A percentile compares a stretch with the other conserved stretches of the same genome.
phyloP scores from a whole-genome alignment of 148 eudicot genomes.

The Rhododendron williamsianum region DNA sequence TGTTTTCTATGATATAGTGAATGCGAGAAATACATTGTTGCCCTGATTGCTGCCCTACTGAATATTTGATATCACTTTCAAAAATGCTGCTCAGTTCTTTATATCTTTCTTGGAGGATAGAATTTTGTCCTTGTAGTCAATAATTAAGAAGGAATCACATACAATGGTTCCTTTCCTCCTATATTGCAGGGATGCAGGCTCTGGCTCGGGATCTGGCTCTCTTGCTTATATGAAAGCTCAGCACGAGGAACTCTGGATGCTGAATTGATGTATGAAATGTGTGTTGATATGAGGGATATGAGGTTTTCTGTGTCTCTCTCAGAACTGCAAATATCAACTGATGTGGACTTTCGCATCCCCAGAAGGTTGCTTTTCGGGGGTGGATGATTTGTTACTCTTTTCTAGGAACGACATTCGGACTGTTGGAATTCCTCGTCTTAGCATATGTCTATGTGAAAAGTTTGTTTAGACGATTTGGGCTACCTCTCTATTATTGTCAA shows the following conservation, averaged over 20 bases:
- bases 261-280: neutral
- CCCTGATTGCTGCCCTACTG: neutral
- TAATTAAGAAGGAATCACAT: neutral
- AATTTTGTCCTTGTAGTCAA: neutral
- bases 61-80: neutral
- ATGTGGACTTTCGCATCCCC: neutral
- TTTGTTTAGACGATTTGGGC: neutral
- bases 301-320: neutral
- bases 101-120: neutral
- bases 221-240: neutral
- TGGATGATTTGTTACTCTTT: neutral
- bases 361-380: neutral
- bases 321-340: neutral
- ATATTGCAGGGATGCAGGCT: neutral
- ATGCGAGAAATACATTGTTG: neutral
- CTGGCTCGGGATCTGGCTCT: neutral
- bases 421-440: neutral
- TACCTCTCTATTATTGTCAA: neutral
- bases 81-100: neutral
- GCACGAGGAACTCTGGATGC: neutral
- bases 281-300: neutral
- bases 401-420: neutral
- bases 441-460: neutral
- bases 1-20: neutral
- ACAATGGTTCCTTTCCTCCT: neutral